Conservation (phyloP, 2,329 filamentous ascomycete species). For the Rutstroemia sp. region DNA sequence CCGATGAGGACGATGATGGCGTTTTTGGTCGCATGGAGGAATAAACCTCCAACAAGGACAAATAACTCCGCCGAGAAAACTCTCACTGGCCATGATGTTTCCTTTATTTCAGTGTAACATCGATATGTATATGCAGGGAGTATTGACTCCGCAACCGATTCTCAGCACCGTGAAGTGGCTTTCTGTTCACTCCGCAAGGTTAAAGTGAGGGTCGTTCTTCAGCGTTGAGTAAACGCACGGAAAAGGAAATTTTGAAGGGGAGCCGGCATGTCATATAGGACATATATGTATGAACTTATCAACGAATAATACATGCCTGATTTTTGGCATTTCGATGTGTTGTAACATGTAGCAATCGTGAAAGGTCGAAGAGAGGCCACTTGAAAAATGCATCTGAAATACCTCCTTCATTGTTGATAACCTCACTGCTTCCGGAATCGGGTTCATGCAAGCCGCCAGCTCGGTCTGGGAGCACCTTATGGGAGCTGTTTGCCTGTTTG, state of each 20-base stretch:
- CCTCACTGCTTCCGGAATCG: too few relatives aligned
- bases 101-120: conserved; percentile 20
- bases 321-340: neutral
- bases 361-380: neutral
- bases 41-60: conserved; percentile 34
- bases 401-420: neutral
- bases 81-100: conserved; percentile 3
- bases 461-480: too few relatives aligned
- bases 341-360: neutral
- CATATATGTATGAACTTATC: neutral
- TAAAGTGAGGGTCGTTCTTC: conserved; percentile 57
- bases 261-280: neutral
- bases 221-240: neutral
- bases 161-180: conserved; percentile 64
- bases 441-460: too few relatives aligned
- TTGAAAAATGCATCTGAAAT: neutral
- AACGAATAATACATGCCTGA: neutral
- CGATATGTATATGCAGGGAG: conserved; percentile 17
- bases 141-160: conserved; percentile 53
- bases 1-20: conserved; percentile 88
- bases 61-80: neutral
- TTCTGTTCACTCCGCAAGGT: conserved; percentile 50
- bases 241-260: neutral
- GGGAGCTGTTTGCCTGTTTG: too few relatives aligned
- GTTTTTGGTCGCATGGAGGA: conserved; percentile 97